Base-by-base conservation (phyloP, 495 filamentous ascomycete genomes). In the Lasiosphaeriaceae sp. region DNA sequence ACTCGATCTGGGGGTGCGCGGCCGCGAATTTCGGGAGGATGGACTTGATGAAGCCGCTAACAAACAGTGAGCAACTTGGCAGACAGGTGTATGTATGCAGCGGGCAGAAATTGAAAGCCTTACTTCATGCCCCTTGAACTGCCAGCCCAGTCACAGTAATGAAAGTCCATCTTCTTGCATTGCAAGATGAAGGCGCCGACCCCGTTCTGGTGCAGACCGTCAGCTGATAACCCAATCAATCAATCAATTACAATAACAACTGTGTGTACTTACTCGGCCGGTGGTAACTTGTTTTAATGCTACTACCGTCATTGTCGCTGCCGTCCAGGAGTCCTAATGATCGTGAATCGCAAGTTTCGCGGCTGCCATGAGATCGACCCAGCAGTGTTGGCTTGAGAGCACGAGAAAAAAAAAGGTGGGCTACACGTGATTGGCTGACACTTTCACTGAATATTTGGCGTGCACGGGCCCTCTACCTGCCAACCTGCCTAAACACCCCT, bases 101-200 rank as follows among this genome's bases (percentile, higher is more conserved):
- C 3, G 7, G 14, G 5, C 5, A 43, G n/a, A 7, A 43, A 14
- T 43, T 14, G 39, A 4, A 16, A 43, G 11, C 59, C 85, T 63
- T 77, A 96, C 92, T 93, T 92, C 92, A 98, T 97, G 68, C 94
- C 94, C 56, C 75, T 81, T 34, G 92, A 96, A 72, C 88, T 92
- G 61, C 92, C 94, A 6, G 87, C 90, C 81, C 86, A 90, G 78
- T 97, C 91, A 78, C 94, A 96, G 79, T 96, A 98, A 74, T 96
- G 90, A 66, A 98, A 88, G 69, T 96, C 90, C 69, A 98, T 80
- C 59, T 87, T 87, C 75, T 89, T 96, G 83, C 94, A 98, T 83
- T 96, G 92, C 57, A 96, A 81, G 72, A 98, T 90, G 77, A 97
- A 98, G 62, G 93, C 90, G 56, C 92, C 94, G 62, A 96, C 83